Conservation (phyloP, 2,329 filamentous ascomycete genomes). For the Colletotrichum sp. region DNA sequence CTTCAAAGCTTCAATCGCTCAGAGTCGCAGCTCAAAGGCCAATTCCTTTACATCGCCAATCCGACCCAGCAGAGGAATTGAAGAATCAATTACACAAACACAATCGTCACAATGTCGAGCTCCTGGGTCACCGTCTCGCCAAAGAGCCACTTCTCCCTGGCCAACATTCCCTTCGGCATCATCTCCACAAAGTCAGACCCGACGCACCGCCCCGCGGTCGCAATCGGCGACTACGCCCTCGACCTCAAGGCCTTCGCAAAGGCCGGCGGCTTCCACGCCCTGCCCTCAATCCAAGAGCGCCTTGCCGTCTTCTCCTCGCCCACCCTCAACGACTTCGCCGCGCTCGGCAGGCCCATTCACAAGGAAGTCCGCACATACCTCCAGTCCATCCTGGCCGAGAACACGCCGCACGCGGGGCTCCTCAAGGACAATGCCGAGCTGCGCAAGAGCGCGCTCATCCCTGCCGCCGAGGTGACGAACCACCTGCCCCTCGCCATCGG, state of each 20-base stretch:
- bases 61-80: not conserved
- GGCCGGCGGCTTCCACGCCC: slow-evolving; percentile 41
- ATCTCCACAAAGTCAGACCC: slow-evolving; percentile 67
- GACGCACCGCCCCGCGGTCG: slow-evolving; percentile 68
- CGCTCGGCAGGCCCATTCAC: slow-evolving; percentile 72
- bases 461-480: slow-evolving; percentile 56
- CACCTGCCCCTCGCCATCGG: slow-evolving; percentile 80
- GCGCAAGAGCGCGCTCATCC: slow-evolving; percentile 30
- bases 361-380: slow-evolving; percentile 75
- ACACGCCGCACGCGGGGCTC: slow-evolving; percentile 46
- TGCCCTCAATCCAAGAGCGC: slow-evolving; percentile 29
- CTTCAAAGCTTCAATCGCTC: not conserved
- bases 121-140: slow-evolving; percentile 36
- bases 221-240: slow-evolving; percentile 75
- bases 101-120: not conserved
- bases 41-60: not conserved
- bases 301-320: slow-evolving; percentile 40
- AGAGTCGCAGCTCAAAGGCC: not conserved
- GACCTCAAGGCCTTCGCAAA: slow-evolving; percentile 69
- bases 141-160: slow-evolving; percentile 68
- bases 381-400: slow-evolving; percentile 60
- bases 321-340: slow-evolving; percentile 74
- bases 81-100: not conserved
- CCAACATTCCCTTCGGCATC: slow-evolving; percentile 85
- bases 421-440: slow-evolving; percentile 41